A percentile compares a stretch with the other conserved stretches of the same genome.
phyloP scores from a whole-genome alignment of 1,284 basidiomycete species.

The Moesziomyces sp. region DNA sequence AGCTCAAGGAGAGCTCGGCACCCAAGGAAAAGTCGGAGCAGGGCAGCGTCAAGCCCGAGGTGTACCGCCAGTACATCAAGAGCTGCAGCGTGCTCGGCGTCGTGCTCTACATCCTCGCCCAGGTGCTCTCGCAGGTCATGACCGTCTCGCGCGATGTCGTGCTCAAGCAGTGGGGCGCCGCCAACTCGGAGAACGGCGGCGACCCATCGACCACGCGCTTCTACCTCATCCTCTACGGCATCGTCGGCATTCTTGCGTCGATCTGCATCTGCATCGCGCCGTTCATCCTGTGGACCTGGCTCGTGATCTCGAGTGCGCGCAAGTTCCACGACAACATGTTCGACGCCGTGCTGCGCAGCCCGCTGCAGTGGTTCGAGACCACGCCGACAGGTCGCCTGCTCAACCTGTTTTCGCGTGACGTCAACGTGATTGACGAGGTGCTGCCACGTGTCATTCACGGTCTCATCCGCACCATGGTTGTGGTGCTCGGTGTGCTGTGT shows the following conservation, averaged over 20 bases:
- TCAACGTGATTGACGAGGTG: constrained; percentile 82
- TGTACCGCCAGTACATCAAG: constrained; percentile 62
- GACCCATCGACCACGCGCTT: constrained; percentile 38
- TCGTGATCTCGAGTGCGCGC: constrained; percentile 59
- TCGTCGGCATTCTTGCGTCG: constrained; percentile 55
- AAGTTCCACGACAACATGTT: constrained; percentile 65
- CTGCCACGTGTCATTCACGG: constrained; percentile 64
- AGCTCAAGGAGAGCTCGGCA: constrained; percentile 59
- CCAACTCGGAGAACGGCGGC: constrained; percentile 48
- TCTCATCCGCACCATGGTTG: constrained; percentile 56
- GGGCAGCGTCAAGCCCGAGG: constrained; percentile 61
- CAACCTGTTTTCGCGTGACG: constrained; percentile 90
- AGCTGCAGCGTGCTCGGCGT: constrained; percentile 57
- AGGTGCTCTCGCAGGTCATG: constrained; percentile 59
- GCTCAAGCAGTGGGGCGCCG: constrained; percentile 65
- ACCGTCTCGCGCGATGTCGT: constrained; percentile 62
- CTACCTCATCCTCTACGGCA: constrained; percentile 63
- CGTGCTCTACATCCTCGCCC: constrained; percentile 54
- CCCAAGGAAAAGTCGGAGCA: constrained; percentile 62
- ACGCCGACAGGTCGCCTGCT: constrained; percentile 73
- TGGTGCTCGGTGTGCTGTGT: constrained; percentile 76
- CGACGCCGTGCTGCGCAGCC: constrained; percentile 54
- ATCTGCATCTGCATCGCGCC: constrained; percentile 62
- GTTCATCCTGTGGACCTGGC: constrained; percentile 63
- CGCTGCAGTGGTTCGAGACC: constrained; percentile 66